Evolutionary conservation across 495 filamentous ascomycete genomes (phyloP), one percentile per base, ranked within the genome.

Genomic region (Neurospora discreta): DNA sequence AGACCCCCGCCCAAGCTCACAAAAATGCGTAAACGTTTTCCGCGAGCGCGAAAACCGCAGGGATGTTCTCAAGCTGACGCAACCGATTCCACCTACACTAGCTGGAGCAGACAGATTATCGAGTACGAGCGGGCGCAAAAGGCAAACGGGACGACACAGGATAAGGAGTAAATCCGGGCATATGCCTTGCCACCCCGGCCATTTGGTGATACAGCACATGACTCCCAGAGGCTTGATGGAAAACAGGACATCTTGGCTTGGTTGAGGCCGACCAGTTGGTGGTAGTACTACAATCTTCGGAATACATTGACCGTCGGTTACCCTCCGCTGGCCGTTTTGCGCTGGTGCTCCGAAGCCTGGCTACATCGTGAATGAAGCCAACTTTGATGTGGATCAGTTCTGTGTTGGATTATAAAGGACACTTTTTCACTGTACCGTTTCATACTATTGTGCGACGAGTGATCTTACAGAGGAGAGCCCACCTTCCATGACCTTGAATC

Each of bases 81-180:
- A 7, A 16, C 15, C 46, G 52, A 16, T 71, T 20, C 10, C 26
- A 41, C 18, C 8, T 9, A 43, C 43, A 16, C 68, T 13, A 97
- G 94, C 80, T 98, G 95, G 95, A 95, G 89, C 84, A 93, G 86
- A 79, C 90, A 98, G 79, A 94, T 98, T 65, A 90, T 88, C 74
- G 94, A 97, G 78, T 87, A 98, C 80, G 95, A 98, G 83, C 87
- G 85, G 78, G 85, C 86, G 52, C 86, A 89, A 79, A 89, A 89
- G 81, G 85, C 85, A 68, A 80, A 82, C 26, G 52, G 52, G 52
- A 33, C 52, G 75, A 68, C 71, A 43, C 60, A 69, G 68, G 38
- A 72, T 33, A 13, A 43, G 72, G 65, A 71, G 74, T 72, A 77
- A 69, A 73, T 69, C 52, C 36, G 16, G 60, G 2, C 39, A 26